Evolutionary conservation across 768 basidiomycete species (phyloP).

Genomic region (Butyriboletus loyo): DNA sequence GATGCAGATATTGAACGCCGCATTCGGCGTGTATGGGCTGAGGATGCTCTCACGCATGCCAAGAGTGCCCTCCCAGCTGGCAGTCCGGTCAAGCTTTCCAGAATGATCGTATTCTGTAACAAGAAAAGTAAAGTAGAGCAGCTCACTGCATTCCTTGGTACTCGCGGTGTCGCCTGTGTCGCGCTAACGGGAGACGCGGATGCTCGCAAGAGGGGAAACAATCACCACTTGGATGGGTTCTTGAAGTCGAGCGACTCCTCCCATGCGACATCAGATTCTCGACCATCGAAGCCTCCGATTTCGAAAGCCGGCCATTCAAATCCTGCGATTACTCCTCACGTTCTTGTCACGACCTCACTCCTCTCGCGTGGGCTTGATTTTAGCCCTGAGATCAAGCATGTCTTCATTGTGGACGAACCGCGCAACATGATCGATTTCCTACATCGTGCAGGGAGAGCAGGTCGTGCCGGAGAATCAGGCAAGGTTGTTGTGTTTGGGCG

Average conservation of each 20-base stretch:
- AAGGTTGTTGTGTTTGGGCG: constrained; percentile 79
- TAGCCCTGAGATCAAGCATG: constrained; percentile 67
- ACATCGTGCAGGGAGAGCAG: constrained; percentile 85
- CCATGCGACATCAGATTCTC: background rate
- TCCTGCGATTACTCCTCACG: constrained; percentile 46
- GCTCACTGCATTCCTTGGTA: constrained; percentile 54
- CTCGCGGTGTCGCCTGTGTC: constrained; percentile 59
- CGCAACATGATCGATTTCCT: constrained; percentile 89
- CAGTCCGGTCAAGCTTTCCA: constrained; percentile 43
- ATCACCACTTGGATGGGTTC: constrained; percentile 77
- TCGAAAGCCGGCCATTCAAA: constrained; percentile 16
- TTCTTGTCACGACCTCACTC: constrained; percentile 87
- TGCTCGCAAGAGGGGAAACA: constrained; percentile 61
- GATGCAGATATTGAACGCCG: constrained; percentile 76
- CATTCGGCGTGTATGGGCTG: constrained; percentile 71
- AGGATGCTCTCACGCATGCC: constrained; percentile 44
- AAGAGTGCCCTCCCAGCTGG: constrained; percentile 21
- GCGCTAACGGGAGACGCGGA: constrained; percentile 64
- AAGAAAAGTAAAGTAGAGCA: constrained; percentile 63
- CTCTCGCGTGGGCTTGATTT: constrained; percentile 92
- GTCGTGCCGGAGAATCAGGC: constrained; percentile 66
- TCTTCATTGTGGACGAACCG: constrained; percentile 86
- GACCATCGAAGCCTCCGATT: background rate
- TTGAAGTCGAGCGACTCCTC: constrained; percentile 34
- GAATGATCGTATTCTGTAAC: constrained; percentile 84